Conservation (phyloP, 1,139 yeast genomes). For the Diutina rugosa region DNA sequence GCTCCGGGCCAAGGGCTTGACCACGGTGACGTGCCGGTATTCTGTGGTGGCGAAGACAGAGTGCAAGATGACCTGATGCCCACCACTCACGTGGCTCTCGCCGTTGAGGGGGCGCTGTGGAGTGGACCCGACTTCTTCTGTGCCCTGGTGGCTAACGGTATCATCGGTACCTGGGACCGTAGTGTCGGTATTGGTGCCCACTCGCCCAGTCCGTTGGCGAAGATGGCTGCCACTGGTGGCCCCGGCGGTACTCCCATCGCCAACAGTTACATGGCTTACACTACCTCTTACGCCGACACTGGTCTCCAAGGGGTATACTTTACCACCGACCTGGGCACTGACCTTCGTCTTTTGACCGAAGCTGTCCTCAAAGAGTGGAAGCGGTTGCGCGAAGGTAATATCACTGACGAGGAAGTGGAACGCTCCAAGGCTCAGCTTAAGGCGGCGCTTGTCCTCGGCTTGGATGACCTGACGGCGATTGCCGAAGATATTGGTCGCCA, state of each 20-base stretch:
- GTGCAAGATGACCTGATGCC: conserved; percentile 77
- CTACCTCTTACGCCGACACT: conserved; percentile 93
- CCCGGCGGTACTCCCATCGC: conserved; percentile 48
- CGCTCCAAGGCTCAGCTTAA: conserved; percentile 90
- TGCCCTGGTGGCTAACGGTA: conserved; percentile 92
- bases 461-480: conserved; percentile 91
- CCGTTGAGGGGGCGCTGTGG: conserved; percentile 99
- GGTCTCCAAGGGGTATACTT: conserved; percentile 96
- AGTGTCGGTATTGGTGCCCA: conserved; percentile 67
- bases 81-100: conserved; percentile 81
- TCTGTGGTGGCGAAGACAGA: conserved; percentile 78
- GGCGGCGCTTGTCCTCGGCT: conserved; percentile 76
- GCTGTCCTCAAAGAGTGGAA: conserved; percentile 84
- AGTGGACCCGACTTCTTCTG: conserved; percentile 90
- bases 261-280: conserved; percentile 90
- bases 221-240: conserved; percentile 59
- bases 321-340: conserved; percentile 62
- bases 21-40: conserved; percentile 72
- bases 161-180: conserved; percentile 96
- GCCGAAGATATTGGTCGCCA: conserved; percentile 98
- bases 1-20: conserved; percentile 36
- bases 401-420: conserved; percentile 78
- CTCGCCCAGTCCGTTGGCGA: conserved; percentile 67
- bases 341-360: conserved; percentile 55
- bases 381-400: conserved; percentile 62